Percentiles rank a stretch among this genome's conserved stretches.
Conservation (phyloP, 495 filamentous ascomycete species). For the Penicillium dipodomyicola region DNA sequence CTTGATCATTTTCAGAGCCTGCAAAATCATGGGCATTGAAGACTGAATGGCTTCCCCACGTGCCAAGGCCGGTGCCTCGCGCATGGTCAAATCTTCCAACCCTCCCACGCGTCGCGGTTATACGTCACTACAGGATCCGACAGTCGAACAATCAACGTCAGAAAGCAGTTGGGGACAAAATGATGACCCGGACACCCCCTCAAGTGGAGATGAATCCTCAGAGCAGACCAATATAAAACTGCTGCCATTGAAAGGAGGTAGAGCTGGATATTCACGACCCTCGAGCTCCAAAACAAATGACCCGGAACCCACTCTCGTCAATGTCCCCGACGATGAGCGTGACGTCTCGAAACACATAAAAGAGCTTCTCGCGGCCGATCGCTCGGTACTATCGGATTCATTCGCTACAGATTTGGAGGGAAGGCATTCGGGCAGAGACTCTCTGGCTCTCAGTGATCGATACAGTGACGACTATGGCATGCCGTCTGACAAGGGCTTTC, state of each 20-base stretch:
- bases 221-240: conserved; percentile 24
- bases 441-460: conserved; percentile 20
- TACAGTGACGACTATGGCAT: conserved; percentile 28
- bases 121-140: neutral
- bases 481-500: conserved; percentile 13
- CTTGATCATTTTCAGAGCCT: neutral
- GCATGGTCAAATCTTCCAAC: neutral
- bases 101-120: conserved; percentile 2
- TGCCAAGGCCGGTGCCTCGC: neutral
- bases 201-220: conserved; percentile 16
- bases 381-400: conserved; percentile 15
- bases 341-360: conserved; percentile 23
- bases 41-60: conserved; percentile 9
- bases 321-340: conserved; percentile 16
- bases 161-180: neutral
- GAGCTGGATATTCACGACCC: neutral
- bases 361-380: conserved; percentile 17
- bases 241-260: conserved; percentile 11
- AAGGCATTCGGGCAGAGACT: conserved; percentile 11
- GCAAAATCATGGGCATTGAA: conserved; percentile 4
- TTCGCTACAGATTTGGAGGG: conserved; percentile 28
- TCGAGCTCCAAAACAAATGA: conserved; percentile 10
- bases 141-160: neutral
- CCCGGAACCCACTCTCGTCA: neutral
- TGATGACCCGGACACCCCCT: conserved; percentile 10